These are phyloP conservation scores for Rhodotorula kratochvilovae DNA, from an alignment of 768 basidiomycete genomes.

Conservation along the genomic window DNA sequence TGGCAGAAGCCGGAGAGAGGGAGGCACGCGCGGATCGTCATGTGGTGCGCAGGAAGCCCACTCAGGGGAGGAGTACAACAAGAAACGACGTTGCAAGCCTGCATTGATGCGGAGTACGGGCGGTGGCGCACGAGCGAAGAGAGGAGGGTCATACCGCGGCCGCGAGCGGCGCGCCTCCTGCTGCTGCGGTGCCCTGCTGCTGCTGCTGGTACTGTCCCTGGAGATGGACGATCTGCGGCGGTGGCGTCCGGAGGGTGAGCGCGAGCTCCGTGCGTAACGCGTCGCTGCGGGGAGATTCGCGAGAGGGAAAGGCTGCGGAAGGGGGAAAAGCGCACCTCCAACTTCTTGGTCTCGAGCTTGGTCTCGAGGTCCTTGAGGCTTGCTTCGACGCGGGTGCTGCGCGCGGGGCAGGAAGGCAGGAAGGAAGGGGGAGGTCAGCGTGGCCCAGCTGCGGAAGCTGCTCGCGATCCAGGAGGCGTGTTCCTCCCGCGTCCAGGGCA, in stretches of 20 bases:
- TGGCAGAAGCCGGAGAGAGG: too few relatives aligned
- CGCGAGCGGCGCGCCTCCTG: neutral
- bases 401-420: constrained; percentile 18
- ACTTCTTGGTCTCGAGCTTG: constrained; percentile 74
- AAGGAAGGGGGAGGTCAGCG: constrained; percentile 11
- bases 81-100: neutral
- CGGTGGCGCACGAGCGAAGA: neutral
- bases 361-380: constrained; percentile 74
- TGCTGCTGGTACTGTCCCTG: constrained; percentile 33
- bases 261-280: too few relatives aligned
- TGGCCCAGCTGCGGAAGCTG: neutral
- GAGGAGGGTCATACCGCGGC: neutral
- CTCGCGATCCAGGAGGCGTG: too few relatives aligned
- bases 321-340: constrained; percentile 59
- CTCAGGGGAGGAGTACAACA: neutral
- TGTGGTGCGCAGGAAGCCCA: too few relatives aligned
- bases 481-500: too few relatives aligned
- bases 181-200: neutral
- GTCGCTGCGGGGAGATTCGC: too few relatives aligned
- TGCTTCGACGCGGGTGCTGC: constrained; percentile 69
- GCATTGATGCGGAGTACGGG: neutral
- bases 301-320: too few relatives aligned
- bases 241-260: neutral
- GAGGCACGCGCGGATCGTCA: too few relatives aligned
- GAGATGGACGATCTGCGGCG: constrained; percentile 29